phyloP scores from a whole-genome alignment of 768 basidiomycete genomes.

The Solioccasus polychromus region DNA sequence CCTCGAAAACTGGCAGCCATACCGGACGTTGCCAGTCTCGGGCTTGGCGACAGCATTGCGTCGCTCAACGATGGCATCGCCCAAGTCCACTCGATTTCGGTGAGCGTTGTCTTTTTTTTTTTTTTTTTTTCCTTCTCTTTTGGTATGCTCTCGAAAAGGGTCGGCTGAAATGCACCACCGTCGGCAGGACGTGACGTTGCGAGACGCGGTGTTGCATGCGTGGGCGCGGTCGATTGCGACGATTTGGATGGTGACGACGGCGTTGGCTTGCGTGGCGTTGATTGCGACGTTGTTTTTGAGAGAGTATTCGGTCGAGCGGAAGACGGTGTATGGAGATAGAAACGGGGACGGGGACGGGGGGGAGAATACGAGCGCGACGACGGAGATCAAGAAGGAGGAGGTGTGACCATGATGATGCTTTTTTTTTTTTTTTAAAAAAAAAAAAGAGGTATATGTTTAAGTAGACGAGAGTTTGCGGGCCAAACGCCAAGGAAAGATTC shows the following conservation, averaged over 20 bases:
- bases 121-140: no score
- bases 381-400: not conserved
- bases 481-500: no score
- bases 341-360: constrained; percentile 20
- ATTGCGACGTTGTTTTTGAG: constrained; percentile 52
- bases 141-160: no score
- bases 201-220: constrained; percentile 53
- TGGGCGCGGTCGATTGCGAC: constrained; percentile 58
- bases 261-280: constrained; percentile 51
- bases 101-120: no score
- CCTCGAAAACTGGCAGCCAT: constrained; percentile 33
- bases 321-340: constrained; percentile 36
- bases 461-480: no score
- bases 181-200: constrained; percentile 46
- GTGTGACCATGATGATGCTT: no score
- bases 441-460: no score
- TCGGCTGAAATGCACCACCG: not conserved
- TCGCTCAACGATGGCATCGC: constrained; percentile 46
- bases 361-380: not conserved
- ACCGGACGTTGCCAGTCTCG: constrained; percentile 24
- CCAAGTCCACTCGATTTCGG: constrained; percentile 31
- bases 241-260: constrained; percentile 67
- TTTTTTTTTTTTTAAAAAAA: no score
- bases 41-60: constrained; percentile 35
- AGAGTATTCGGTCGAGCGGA: constrained; percentile 57